Percentiles rank a stretch among this genome's conserved stretches.
Conservation (phyloP, 2,329 filamentous ascomycete genomes). For the Elsinoe necatrix region DNA sequence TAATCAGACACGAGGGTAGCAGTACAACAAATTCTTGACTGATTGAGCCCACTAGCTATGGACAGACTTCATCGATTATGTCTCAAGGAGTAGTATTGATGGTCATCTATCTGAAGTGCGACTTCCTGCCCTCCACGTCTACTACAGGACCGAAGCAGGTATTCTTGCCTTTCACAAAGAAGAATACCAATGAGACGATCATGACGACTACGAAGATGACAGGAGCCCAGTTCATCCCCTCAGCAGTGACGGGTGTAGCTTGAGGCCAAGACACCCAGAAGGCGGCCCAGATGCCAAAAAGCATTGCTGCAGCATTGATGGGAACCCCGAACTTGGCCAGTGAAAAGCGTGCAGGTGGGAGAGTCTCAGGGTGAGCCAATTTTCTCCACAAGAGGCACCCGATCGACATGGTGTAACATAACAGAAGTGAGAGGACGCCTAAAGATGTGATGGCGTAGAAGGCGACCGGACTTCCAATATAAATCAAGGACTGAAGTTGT, state of each 20-base stretch:
- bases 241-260: slow-evolving; percentile 16
- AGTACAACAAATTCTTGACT: too few relatives aligned
- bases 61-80: too few relatives aligned
- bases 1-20: too few relatives aligned
- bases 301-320: slow-evolving; percentile 31
- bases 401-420: slow-evolving; percentile 20
- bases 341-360: slow-evolving; percentile 28
- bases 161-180: slow-evolving; percentile 17
- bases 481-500: slow-evolving; percentile 23
- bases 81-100: too few relatives aligned
- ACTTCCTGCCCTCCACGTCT: slow-evolving; percentile 17
- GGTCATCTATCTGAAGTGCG: not conserved
- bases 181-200: slow-evolving; percentile 18
- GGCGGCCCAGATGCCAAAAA: slow-evolving; percentile 30
- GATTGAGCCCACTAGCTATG: too few relatives aligned
- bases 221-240: slow-evolving; percentile 21
- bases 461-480: slow-evolving; percentile 23
- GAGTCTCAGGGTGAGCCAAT: slow-evolving; percentile 19
- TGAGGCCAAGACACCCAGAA: slow-evolving; percentile 33
- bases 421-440: slow-evolving; percentile 16
- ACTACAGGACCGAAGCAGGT: slow-evolving; percentile 19
- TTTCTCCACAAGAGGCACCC: slow-evolving; percentile 24
- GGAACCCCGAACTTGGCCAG: slow-evolving; percentile 32
- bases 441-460: slow-evolving; percentile 20
- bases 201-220: slow-evolving; percentile 19